Evolutionary conservation across 148 eudicot genomes (phyloP).

Genomic region (Chenopodium berlandieri): DNA sequence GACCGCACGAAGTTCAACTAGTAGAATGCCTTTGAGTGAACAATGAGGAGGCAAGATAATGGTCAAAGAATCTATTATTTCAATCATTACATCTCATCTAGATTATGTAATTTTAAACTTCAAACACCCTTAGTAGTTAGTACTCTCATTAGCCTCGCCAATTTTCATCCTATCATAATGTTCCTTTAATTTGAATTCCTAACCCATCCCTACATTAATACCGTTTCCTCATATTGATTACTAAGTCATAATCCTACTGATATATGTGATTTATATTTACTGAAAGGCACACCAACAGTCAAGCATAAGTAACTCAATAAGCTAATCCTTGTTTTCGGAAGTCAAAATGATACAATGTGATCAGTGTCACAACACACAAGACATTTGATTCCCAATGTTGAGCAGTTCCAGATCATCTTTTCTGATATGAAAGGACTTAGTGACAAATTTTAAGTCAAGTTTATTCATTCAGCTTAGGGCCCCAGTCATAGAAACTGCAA

Average conservation of each 20-base stretch:
- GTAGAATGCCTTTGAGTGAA: neutral
- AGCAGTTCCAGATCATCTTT: neutral
- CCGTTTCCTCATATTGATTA: neutral
- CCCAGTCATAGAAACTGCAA: neutral
- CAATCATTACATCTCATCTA: neutral
- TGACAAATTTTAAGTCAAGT: neutral
- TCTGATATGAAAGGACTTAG: neutral
- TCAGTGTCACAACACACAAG: neutral
- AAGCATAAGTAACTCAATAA: neutral
- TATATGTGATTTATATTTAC: neutral
- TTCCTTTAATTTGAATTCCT: neutral
- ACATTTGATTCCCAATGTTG: neutral
- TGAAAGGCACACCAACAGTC: neutral
- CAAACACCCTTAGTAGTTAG: neutral
- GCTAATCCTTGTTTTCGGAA: neutral
- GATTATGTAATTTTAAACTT: neutral
- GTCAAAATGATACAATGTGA: neutral
- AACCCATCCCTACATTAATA: neutral
- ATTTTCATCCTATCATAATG: neutral
- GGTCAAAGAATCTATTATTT: neutral
- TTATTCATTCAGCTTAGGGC: constrained; percentile 3
- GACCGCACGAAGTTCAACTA: neutral
- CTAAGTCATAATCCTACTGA: neutral
- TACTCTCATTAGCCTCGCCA: neutral
- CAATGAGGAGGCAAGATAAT: neutral